Base-by-base conservation (phyloP, 306 rosid species). In the Pyrus pyrifolia region DNA sequence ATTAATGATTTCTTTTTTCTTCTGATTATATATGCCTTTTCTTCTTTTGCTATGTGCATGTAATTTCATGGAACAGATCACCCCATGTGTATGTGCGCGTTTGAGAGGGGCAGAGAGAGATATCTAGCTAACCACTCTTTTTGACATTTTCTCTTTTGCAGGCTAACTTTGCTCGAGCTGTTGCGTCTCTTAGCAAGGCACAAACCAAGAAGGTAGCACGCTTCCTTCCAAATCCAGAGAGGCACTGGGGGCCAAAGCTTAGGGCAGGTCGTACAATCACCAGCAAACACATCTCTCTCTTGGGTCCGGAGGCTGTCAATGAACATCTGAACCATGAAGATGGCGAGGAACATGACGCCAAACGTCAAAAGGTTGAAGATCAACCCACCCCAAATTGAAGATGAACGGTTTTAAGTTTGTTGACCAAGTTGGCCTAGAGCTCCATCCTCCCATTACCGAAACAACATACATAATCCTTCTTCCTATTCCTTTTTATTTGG, bases 171-270 rank as follows among this genome's bases (percentile, higher is more conserved):
- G 92, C 97, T 76, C 73, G 96, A 76, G 98, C 98, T 9, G 91
- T 89, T 30, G 83, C 93, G 44, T 95, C 98, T 62, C 97, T 92
- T 5, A 92, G 97, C 87, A 92, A 90, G 88, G 96, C 98, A 33
- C 98, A 95, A 73, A 89, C 93, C 13, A 94, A 92, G 91, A 92
- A 92, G 77, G 89, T 92, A 63, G 91, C 93, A 1, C 86, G 97
- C 73, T 95, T 92, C 86, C 97, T 95, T 75, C 97, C 98, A 33
- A 95, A 95, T 81, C 97, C 98, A 0, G 98, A 95, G 72, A 90
- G 89, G 79, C 97, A 95, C 57, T 95, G 98, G 97, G 98, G 98
- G 52, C 97, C 98, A 4, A 90, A 95, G 83, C 91, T 95, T 45
- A 88, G 97, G 84, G 98, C 97, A 5, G 98, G 98, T 60, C 98